Evolutionary conservation across 106 monocot species (phyloP), one percentile per base, ranked within the genome.

Genomic region (Apostasia ramifera): DNA sequence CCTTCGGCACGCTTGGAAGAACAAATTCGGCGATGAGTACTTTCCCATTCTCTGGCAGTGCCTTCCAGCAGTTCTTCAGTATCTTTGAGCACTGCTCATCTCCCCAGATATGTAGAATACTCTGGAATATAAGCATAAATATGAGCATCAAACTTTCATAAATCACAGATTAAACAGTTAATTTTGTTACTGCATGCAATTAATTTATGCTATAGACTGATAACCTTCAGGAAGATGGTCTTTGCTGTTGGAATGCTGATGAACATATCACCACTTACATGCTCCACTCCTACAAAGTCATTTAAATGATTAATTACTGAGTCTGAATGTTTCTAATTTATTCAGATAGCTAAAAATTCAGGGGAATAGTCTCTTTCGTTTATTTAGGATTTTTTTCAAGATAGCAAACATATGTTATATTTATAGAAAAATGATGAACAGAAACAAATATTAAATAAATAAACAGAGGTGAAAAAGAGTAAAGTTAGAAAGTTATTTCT

Each of bases 181-280:
- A 41, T 6, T 40, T 12, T 6, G 43, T 52, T 0, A 37, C 14
- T 14, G 46, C 66, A 14, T 46, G 3, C 1, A 4, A 8, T 9
- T 66, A 14, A 13, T n/a, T 3, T 5, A 3, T 10, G 15, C 11
- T 3, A 3, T 42, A 8, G 10, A 38, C 0, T 57, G 13, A 6
- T 5, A 8, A 80, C 83, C 80, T 83, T 86, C 80, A 86, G 74
- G 14, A 88, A 70, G 2, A 88, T 88, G 56, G 84, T 84, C 50
- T 88, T 84, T 53, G 81, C 88, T 39, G 66, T 70, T 4, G 84
- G 87, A 45, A 84, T 75, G 15, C 74, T 66, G 6, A 56, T 68
- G 53, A 88, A 88, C 87, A 84, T 88, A 53, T 88, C 87, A 10
- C 87, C 87, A 55, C 72, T 78, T 15, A 83, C 74, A 68, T 88